Evolutionary conservation across 225 moss, liverwort and hornwort species (phyloP), one percentile per base, ranked within the genome.

Genomic region (Thuidium tamariscinum): DNA sequence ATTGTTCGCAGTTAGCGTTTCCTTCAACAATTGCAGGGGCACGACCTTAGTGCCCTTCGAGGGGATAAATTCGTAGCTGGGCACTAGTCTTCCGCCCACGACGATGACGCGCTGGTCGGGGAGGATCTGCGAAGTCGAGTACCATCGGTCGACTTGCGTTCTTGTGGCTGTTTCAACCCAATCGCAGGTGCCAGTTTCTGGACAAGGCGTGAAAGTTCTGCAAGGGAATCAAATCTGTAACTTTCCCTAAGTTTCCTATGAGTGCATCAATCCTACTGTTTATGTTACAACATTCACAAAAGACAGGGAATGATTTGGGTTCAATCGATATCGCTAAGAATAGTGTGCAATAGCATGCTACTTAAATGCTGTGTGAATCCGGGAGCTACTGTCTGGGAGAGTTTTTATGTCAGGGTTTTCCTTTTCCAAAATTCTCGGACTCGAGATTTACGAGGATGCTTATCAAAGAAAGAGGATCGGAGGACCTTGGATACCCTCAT

Each of bases 131-230:
- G 83, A 30, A 41, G 91, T 86, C 10, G 88, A 86, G 79, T 91
- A 89, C 88, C 91, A 91, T 29, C 83, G 79, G 59, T 86, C 86
- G 16, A 80, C 74, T 60, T 88, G 80, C 8, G 82, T 82, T 57
- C 80, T 62, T 27, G 74, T 79, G 86, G 79, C 71, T 26, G 88
- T 90, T 76, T 92, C 92, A 66, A 82, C 78, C 92, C 90, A 92
- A 59, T 90, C 84, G 55, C 89, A 92, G 37, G 72, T 84, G 26
- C 86, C 88, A 64, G 37, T 44, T 70, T 70, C 83, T 81, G 74
- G 52, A 83, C 91, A 90, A 62, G 88, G 87, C 44, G 86, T 68
- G 32, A 89, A 82, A 32, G 84, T 89, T 63, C 92, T 89, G 84
- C 89, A 69, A 77, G 64, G 30, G 17, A 67, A 41, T 65, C 80